Base-by-base conservation (phyloP, 192 early-diverging fungal species). In the Coemansia sp. region DNA sequence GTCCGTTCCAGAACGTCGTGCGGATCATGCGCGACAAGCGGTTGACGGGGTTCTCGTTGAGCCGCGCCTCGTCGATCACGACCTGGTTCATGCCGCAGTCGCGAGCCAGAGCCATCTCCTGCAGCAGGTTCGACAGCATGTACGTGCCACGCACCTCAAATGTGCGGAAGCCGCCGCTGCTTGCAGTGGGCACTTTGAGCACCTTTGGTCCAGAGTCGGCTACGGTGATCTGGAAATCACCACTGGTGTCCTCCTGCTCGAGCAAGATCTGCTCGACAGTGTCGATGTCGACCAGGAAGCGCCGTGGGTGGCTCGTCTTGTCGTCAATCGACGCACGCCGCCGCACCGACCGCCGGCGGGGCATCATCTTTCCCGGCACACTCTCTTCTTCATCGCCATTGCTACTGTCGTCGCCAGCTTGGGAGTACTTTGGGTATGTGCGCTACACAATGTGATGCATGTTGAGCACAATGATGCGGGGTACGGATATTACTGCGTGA, bases 81-180 rank as follows among this genome's bases (percentile, higher is more conserved):
- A 99, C 90, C 65, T 91, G 86, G 65, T 87, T 91, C 45, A 94
- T 85, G 3, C 92, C 92, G 73, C 90, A 88, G 61, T 95, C 95
- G 19, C 86, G 76, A 3, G 97, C 97, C 22, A 98, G 74, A 5
- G 94, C 91, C 23, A 99, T 84, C 72, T 99, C 97, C 80, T 98
- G 97, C 21, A 99, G 72, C 31, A 99, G 83, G 60, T 97, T 98
- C 14, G 93, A 93, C 48, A 99, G 78, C 87, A 91, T 89, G 72
- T 99, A 98, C 1, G 95, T 96, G 35, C 95, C 96, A 6, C 95
- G 88, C 37, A 98, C 82, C 61, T 97, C 94, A 62, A 90, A 92
- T 43, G 90, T 93, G 50, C 88, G 85, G 83, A 87, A 93, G 16
- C 95, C 95, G 57, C 85, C 90, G 31, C 91, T 93, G 68, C 87